Evolutionary conservation across 176 grass and related monocot genomes (phyloP).

Genomic region (Melocanna baccifera): DNA sequence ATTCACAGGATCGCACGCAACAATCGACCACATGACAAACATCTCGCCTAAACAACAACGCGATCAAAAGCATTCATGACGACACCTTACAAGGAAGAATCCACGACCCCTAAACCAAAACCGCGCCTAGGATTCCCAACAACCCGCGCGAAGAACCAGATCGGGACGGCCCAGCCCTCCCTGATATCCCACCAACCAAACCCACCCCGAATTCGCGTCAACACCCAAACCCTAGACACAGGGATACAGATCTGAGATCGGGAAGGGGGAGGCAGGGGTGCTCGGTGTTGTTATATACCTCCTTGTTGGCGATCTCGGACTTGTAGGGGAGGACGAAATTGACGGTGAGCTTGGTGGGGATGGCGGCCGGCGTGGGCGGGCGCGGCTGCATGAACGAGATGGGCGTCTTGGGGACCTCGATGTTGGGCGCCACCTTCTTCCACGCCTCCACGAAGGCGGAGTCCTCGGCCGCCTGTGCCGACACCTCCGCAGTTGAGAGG

Average conservation of each 20-base stretch:
- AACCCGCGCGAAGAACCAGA: not conserved
- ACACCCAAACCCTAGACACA: conserved; percentile 26
- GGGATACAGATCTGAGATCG: conserved; percentile 32
- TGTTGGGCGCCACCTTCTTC: conserved; percentile 66
- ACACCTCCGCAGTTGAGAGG: conserved; percentile 44
- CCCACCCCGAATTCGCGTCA: not conserved
- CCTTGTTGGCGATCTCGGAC: conserved; percentile 90
- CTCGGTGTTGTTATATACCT: conserved; percentile 38
- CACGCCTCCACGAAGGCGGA: conserved; percentile 65
- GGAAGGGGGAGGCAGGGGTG: not conserved
- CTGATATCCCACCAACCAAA: not conserved
- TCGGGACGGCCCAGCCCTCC: not conserved
- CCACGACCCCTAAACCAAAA: not conserved
- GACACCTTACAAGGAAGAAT: not conserved
- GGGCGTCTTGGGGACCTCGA: conserved; percentile 66
- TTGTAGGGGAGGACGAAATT: conserved; percentile 91
- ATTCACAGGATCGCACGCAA: not conserved
- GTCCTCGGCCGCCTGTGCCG: conserved; percentile 52
- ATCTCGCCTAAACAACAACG: not conserved
- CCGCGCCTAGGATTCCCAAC: not conserved
- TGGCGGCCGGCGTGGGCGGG: conserved; percentile 57
- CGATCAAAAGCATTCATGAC: not conserved
- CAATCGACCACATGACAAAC: not conserved
- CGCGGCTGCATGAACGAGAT: conserved; percentile 68
- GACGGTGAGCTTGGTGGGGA: conserved; percentile 84